Base-by-base conservation (phyloP, 768 basidiomycete genomes). In the Phylloporus rhodoxanthus region DNA sequence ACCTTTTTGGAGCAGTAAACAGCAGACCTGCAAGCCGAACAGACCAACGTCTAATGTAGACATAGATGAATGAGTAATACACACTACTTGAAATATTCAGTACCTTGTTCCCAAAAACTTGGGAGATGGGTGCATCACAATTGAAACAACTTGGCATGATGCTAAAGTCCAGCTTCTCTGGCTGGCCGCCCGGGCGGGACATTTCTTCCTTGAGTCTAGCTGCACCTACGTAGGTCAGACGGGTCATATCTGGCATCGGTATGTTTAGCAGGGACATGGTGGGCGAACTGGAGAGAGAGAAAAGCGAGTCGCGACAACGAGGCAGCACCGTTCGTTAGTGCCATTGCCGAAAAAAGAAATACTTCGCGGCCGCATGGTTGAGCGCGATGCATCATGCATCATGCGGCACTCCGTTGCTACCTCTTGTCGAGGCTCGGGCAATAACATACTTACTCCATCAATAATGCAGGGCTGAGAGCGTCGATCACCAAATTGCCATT, bases 1-100 rank as follows among this genome's bases (percentile, higher is more conserved):
- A 57, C 66, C 45, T 58, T 60, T 50, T 52, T 67, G 30, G 66
- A 64, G 50, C 66, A 67, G 33, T 68, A 67, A 29, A 68, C 21
- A 13, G 56, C 51, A 6, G 66, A 61, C 45, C 37, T 66, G 30
- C 67, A 67, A 42, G 55, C 63, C 11, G 59, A 59, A 48, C 67
- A 69, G 25, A 69, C 44, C 37, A 54, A 48, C 5, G 63, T 47
- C 67, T 67, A 45, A n/a, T 51, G 11, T 19, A 32, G 37, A 20
- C 33, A 42, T 13, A 20, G 38, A 33, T 51, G 29, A 54, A 37
- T 33, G 39, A 45, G 26, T 13, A 32, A 39, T 30, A 26, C 4
- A 15, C 37, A 14, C 20, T 17, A 39, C 23, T 45, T 8, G 25
- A 39, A 29, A 23, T 17, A 32, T 9, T 13, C n/a, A 6, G 28